Base-by-base conservation (phyloP, 768 basidiomycete species). In the Roridomyces roridus region DNA sequence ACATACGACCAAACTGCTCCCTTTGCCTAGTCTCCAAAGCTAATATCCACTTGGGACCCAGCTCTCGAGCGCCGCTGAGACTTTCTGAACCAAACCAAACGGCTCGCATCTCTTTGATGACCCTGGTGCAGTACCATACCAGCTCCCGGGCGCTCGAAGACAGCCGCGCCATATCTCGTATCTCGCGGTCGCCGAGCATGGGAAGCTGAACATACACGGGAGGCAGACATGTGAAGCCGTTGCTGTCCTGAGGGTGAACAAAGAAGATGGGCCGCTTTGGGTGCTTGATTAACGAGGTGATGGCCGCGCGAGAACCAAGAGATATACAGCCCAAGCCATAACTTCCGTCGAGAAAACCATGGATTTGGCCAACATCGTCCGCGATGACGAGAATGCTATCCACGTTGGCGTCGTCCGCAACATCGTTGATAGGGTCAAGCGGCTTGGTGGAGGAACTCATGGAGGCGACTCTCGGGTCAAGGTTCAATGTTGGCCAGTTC, bases 11-110 rank as follows among this genome's bases (percentile, higher is more conserved):
- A 64, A 85, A 90, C 64, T 89, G 83, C 25, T 83, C 82, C 65
- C 74, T 80, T 69, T 89, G 85, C 64, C 81, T 86, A 42, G 72
- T 72, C 67, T 92, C 87, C 42, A 94, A 68, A 11, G 82, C 77
- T 50, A 78, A 76, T 26, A 91, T 72, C 90, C 91, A 94, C 67
- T 83, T 87, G 5, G 84, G 82, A 8, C 92, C 92, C 54, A 88
- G 68, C 41, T 86, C 86, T 59, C 88, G 80, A 40, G 90, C 90
- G 42, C 91, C 91, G 59, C 75, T 81, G 44, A 79, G 76, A 8
- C 74, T 81, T 47, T 87, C 85, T 12, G 84, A 82, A 18, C 92
- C 92, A 65, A 85, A 83, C 92, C 92, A 94, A 10, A 78, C 74
- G 24, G 73, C 75, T 18, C 82, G 82, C 85, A 93, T 87, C 55